Conservation (phyloP, 78 protist species). For the Dictyostelium capitatum region DNA sequence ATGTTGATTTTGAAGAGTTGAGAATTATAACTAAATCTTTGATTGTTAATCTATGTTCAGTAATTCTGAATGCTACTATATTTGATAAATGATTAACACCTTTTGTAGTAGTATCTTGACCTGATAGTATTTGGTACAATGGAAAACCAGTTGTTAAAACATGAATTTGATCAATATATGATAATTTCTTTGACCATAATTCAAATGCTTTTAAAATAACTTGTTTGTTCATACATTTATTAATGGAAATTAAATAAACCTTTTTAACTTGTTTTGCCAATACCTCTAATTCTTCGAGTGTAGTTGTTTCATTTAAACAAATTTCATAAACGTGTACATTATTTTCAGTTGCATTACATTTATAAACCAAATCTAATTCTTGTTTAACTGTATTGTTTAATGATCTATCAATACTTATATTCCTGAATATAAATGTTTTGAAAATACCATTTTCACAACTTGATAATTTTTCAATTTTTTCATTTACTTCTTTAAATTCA, state of each 20-base stretch:
- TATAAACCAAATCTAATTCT: background rate
- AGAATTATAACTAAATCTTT: no score
- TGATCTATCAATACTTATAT: background rate
- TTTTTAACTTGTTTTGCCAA: background rate
- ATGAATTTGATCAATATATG: no score
- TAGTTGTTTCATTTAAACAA: background rate
- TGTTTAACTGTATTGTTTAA: background rate
- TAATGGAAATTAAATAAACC: background rate
- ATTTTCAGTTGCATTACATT: background rate
- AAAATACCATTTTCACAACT: background rate
- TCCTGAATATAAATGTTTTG: background rate
- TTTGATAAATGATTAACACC: no score
- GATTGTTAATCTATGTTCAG: no score
- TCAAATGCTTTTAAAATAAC: background rate
- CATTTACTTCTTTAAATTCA: background rate
- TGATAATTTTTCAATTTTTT: background rate
- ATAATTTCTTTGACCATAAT: background rate
- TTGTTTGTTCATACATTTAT: background rate
- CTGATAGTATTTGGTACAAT: no score
- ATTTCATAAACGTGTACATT: background rate
- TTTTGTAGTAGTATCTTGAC: no score
- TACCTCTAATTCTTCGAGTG: background rate
- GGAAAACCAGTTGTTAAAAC: no score
- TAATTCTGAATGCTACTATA: no score
- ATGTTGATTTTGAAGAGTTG: no score